phyloP scores from a whole-genome alignment of 2,329 filamentous ascomycete species.

The Thermoascus crustaceus region DNA sequence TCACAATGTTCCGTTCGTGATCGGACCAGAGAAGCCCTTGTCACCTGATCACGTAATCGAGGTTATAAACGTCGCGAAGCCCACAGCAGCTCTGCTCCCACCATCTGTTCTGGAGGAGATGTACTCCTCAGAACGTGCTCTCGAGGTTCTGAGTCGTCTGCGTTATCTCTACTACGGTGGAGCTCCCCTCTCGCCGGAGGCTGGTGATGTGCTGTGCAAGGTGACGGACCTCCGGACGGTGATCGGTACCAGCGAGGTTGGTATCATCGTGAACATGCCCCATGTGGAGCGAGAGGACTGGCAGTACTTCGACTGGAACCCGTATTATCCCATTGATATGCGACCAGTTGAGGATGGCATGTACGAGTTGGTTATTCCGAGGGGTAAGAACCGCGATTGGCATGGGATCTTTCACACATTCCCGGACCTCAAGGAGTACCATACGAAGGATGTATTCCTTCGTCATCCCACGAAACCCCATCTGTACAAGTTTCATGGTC shows the following conservation, averaged over 20 bases:
- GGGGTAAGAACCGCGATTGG: conserved; percentile 2
- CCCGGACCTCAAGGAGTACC: conserved; percentile 13
- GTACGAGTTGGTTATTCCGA: conserved; percentile 14
- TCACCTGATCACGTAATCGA: conserved; percentile 15
- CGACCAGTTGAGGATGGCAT: conserved; percentile 9
- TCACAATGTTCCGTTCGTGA: conserved; percentile 11
- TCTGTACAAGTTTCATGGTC: conserved; percentile 32
- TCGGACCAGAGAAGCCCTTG: conserved; percentile 18
- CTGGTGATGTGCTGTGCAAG: conserved; percentile 5
- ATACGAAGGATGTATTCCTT: conserved; percentile 14
- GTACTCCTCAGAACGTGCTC: conserved; percentile 12
- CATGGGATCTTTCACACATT: conserved; percentile 13
- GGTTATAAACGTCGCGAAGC: conserved; percentile 11
- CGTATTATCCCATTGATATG: conserved; percentile 12
- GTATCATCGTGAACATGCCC: conserved; percentile 6
- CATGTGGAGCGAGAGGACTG: conserved; percentile 11
- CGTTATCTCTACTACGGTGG: conserved; percentile 12
- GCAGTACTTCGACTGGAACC: conserved; percentile 18
- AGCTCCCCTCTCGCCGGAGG: conserved; percentile 8
- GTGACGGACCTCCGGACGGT: conserved; percentile 1
- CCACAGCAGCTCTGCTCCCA: conserved; percentile 14
- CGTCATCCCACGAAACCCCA: conserved; percentile 16
- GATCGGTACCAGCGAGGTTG: conserved; percentile 8
- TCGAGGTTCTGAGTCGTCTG: conserved; percentile 9
- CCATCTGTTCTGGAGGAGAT: conserved; percentile 21